Conservation (phyloP, 352 stramenopile genomes). For the Pythium periplocum region DNA sequence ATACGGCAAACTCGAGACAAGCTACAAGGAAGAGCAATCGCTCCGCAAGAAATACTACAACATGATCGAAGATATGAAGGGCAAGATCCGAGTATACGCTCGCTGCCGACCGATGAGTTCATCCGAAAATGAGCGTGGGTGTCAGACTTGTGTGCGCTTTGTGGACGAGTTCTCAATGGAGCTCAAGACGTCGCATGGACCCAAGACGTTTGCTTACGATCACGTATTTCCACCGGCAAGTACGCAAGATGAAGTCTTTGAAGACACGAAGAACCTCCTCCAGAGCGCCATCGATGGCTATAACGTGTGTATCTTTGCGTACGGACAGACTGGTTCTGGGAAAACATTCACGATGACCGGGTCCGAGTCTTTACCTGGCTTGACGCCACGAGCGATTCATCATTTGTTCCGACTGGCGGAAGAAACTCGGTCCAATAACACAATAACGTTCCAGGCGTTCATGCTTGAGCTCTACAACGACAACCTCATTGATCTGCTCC, state of each 20-base stretch:
- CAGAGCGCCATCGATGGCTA: slow-evolving; percentile 89
- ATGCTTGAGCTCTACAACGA: slow-evolving; percentile 95
- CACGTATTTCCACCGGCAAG: slow-evolving; percentile 79
- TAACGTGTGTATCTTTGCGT: slow-evolving; percentile 93
- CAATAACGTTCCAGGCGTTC: slow-evolving; percentile 73
- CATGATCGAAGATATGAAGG: slow-evolving; percentile 95
- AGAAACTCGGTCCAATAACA: slow-evolving; percentile 39
- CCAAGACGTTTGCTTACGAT: slow-evolving; percentile 90
- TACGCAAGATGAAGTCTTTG: slow-evolving; percentile 86
- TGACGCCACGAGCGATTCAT: slow-evolving; percentile 85
- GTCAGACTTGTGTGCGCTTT: slow-evolving; percentile 56
- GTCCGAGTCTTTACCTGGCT: slow-evolving; percentile 51
- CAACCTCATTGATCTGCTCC: slow-evolving; percentile 84
- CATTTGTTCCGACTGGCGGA: slow-evolving; percentile 80
- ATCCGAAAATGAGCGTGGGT: slow-evolving; percentile 82
- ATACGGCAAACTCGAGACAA: slow-evolving; percentile 52
- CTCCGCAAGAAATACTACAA: slow-evolving; percentile 96
- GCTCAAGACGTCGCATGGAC: slow-evolving; percentile 65
- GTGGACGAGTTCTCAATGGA: slow-evolving; percentile 84
- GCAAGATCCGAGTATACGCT: slow-evolving; percentile 92
- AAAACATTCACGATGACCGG: slow-evolving; percentile 95
- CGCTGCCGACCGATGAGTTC: slow-evolving; percentile 88
- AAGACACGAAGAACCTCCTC: slow-evolving; percentile 90
- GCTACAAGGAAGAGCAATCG: slow-evolving; percentile 84
- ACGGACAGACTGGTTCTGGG: slow-evolving; percentile 90